Percentiles rank a stretch among this genome's conserved stretches.
Evolutionary conservation across 495 filamentous ascomycete genomes (phyloP).

Genomic region (Hypoxylon fuscum): DNA sequence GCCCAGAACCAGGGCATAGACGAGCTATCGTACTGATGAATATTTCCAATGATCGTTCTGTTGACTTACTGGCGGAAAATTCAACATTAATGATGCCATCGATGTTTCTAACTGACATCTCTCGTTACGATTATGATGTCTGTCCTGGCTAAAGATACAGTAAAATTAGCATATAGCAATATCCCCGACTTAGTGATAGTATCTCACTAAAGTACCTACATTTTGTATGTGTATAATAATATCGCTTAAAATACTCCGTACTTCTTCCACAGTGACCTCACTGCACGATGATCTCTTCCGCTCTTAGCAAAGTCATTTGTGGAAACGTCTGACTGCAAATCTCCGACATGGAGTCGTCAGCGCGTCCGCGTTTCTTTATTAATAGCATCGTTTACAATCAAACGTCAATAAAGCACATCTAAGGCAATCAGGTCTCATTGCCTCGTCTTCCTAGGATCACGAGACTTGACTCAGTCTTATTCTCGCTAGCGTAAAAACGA

Average conservation of each 20-base stretch:
- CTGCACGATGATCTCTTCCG: slow-evolving; percentile 26
- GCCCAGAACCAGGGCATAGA: slow-evolving; percentile 18
- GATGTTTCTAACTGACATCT: slow-evolving; percentile 1
- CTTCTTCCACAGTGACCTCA: too few species aligned
- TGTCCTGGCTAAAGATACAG: not conserved
- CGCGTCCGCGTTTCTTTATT: slow-evolving; percentile 14
- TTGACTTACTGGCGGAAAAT: not conserved
- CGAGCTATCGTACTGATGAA: too few species aligned
- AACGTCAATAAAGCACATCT: not conserved
- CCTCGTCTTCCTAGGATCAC: not conserved
- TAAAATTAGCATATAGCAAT: not conserved
- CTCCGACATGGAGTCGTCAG: slow-evolving; percentile 6
- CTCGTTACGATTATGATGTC: not conserved
- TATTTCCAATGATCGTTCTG: not conserved
- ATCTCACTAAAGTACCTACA: not conserved
- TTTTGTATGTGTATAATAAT: not conserved
- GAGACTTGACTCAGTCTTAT: not conserved
- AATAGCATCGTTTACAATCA: slow-evolving; percentile 1
- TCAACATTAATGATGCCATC: slow-evolving; percentile 20
- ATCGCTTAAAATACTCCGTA: too few species aligned
- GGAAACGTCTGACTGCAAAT: slow-evolving; percentile 12
- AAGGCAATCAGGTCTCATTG: not conserved
- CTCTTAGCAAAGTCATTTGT: slow-evolving; percentile 14
- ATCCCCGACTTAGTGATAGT: not conserved
- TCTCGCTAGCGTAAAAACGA: too few species aligned